Base-by-base conservation (phyloP, 192 early-diverging fungal species). In the Piromyces sp. region DNA sequence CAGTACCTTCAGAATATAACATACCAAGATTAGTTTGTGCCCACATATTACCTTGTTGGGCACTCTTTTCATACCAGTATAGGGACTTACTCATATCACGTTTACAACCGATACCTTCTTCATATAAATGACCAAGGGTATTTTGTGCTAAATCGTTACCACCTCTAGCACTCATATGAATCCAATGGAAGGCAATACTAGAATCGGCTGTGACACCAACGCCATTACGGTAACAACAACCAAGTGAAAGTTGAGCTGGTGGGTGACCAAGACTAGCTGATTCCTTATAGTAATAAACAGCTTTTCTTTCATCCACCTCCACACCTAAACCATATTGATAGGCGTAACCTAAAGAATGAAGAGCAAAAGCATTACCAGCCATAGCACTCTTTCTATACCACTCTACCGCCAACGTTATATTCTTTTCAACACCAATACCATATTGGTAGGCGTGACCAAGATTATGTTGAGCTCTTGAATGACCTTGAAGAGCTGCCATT, bases 1-100 rank as follows among this genome's bases (percentile, higher is more conserved):
- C 95, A 2, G 92, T 83, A 3, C 94, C 95, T 85, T 95, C 93
- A 15, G 33, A 30, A 58, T 88, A 87, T 28, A 88, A 29, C n/a
- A 88, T 78, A 19, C 87, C 87, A 29, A 90, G 84, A 78, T 89
- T 90, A 15, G 88, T 88, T 58, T 86, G 79, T 22, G 89, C 89
- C 86, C 86, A 81, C 81, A 81, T 81, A n/a, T 81, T 81, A 30
- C 81, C 81, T 78, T 81, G 81, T 81, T 40, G 30, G 3, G 81
- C 81, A 29, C 81, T 81, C 26, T 81, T 81, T 30, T 30, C 29
- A 33, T 81, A 81, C 81, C 81, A 81, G 14, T 51, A 51, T 3
- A 51, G 42, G 14, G 42, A 51, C 14, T 51, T 51, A 51, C 42
- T 51, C 42, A 51, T 51, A 51, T 51, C 42, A 51, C 42, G 42